A percentile compares a stretch with the other conserved stretches of the same genome.
Conservation (phyloP, 2,329 filamentous ascomycete species). For the Aspergillus versicolor region DNA sequence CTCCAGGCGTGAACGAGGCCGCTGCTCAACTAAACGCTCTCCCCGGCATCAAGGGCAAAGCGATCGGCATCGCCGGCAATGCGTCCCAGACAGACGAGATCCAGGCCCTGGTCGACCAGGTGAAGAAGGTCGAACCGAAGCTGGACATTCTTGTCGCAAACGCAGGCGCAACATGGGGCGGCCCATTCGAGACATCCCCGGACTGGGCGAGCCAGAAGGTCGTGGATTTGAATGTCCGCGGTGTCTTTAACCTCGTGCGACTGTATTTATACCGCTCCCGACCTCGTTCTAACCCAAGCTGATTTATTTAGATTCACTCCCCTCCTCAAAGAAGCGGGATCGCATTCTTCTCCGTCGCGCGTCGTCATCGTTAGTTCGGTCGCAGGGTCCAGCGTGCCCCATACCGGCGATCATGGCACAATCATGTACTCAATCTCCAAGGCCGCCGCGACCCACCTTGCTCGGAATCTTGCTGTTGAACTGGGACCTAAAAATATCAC, state of each 20-base stretch:
- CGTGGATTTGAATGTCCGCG: constrained; percentile 10
- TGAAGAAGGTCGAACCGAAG: background rate
- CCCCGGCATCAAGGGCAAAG: constrained; percentile 7
- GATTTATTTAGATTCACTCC: background rate
- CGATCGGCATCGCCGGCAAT: constrained; percentile 12
- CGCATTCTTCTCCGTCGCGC: constrained; percentile 1
- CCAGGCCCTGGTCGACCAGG: constrained; percentile 4
- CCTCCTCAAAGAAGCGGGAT: constrained; percentile 5
- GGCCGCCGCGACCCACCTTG: constrained; percentile 11
- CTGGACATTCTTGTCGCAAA: constrained; percentile 14
- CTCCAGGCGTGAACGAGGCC: constrained; percentile 6
- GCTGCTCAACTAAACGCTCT: constrained; percentile 11
- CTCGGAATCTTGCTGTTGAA: constrained; percentile 12
- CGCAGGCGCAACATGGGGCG: constrained; percentile 14
- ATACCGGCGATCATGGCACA: constrained; percentile 12
- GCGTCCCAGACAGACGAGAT: constrained; percentile 11
- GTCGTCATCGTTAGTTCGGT: constrained; percentile 14
- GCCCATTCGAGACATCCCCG: constrained; percentile 13
- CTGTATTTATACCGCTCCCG: background rate
- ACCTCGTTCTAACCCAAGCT: background rate
- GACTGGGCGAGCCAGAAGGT: constrained; percentile 16
- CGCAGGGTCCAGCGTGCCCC: constrained; percentile 9
- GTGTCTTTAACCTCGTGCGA: constrained; percentile 14
- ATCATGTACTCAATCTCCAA: constrained; percentile 18
- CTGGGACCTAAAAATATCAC: constrained; percentile 13